Percentiles rank a stretch among this genome's conserved stretches.
phyloP scores from a whole-genome alignment of 352 stramenopile species.

The Phytopythium mirpurense region DNA sequence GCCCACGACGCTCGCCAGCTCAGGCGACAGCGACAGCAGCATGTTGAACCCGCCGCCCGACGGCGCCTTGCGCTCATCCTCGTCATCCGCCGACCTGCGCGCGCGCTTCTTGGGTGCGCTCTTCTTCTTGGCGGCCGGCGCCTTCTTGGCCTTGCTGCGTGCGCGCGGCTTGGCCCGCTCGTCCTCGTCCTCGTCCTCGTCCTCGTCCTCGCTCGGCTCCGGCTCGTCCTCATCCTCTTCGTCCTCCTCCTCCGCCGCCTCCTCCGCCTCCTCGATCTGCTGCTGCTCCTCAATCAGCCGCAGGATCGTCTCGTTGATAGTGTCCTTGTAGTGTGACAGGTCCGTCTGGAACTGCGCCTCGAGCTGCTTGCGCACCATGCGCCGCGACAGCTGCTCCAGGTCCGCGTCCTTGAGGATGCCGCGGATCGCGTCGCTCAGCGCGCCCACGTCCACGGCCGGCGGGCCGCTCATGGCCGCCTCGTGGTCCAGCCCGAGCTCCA shows the following conservation, averaged over 20 bases:
- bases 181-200: conserved; percentile 12
- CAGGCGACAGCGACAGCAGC: conserved; percentile 66
- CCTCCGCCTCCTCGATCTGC: conserved; percentile 50
- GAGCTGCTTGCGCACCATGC: conserved; percentile 86
- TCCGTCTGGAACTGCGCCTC: conserved; percentile 73
- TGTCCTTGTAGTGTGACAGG: conserved; percentile 76
- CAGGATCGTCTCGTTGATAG: conserved; percentile 80
- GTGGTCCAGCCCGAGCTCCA: conserved; percentile 50
- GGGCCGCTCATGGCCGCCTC: conserved; percentile 20
- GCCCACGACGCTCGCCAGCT: conserved; percentile 79
- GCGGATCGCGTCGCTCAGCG: conserved; percentile 71
- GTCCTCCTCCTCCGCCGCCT: conserved; percentile 26
- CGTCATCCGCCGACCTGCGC: conserved; percentile 22
- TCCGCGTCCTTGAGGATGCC: conserved; percentile 75
- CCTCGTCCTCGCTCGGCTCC: conserved; percentile 35
- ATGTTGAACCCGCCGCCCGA: conserved; percentile 66
- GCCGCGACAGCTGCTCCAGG: conserved; percentile 79
- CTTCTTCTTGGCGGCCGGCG: conserved; percentile 46
- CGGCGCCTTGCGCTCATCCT: conserved; percentile 15
- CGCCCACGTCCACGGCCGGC: conserved; percentile 42
- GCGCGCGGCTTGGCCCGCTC: conserved; percentile 14
- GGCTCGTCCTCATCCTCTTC: conserved; percentile 46
- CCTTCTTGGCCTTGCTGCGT: conserved; percentile 23
- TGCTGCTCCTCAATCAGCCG: conserved; percentile 80
- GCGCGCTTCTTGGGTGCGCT: conserved; percentile 48